Conservation (phyloP, 306 rosid species). For the Corylus americana region DNA sequence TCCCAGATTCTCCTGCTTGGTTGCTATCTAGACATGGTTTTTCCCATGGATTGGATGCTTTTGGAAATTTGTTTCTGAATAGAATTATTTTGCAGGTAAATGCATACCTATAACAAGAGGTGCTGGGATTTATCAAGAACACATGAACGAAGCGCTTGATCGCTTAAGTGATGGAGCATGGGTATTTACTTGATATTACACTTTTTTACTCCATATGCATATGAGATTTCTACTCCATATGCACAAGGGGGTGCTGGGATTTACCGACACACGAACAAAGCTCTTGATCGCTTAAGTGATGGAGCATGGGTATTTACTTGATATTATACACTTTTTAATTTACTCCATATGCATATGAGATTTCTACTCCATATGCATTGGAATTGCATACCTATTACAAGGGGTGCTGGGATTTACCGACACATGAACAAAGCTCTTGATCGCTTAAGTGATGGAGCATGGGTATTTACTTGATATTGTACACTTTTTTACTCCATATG, state of each 20-base stretch:
- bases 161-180: slow-evolving; percentile 74
- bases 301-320: slow-evolving; percentile 83
- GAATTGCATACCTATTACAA: slow-evolving; percentile 25
- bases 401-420: slow-evolving; percentile 92
- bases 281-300: slow-evolving; percentile 64
- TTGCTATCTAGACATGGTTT: not conserved
- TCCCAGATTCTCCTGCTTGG: not conserved
- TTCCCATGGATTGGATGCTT: not conserved
- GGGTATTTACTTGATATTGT: slow-evolving; percentile 58
- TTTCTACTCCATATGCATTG: not conserved
- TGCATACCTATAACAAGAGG: slow-evolving; percentile 95
- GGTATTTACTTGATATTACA: slow-evolving; percentile 51
- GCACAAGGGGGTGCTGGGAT: slow-evolving; percentile 73
- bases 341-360: not conserved
- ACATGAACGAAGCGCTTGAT: slow-evolving; percentile 88
- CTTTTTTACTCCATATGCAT: not conserved
- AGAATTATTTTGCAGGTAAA: slow-evolving; percentile 58
- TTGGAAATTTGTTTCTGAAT: slow-evolving; percentile 20
- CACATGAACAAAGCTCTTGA: slow-evolving; percentile 90
- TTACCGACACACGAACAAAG: slow-evolving; percentile 89
- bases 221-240: not conserved
- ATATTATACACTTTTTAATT: slow-evolving; percentile 6
- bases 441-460: slow-evolving; percentile 67
- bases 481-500: not conserved
- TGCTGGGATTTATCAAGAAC: slow-evolving; percentile 86